These are phyloP conservation scores for Microbotryum saponariae DNA, from an alignment of 1,284 basidiomycete genomes.

Conservation along the genomic window DNA sequence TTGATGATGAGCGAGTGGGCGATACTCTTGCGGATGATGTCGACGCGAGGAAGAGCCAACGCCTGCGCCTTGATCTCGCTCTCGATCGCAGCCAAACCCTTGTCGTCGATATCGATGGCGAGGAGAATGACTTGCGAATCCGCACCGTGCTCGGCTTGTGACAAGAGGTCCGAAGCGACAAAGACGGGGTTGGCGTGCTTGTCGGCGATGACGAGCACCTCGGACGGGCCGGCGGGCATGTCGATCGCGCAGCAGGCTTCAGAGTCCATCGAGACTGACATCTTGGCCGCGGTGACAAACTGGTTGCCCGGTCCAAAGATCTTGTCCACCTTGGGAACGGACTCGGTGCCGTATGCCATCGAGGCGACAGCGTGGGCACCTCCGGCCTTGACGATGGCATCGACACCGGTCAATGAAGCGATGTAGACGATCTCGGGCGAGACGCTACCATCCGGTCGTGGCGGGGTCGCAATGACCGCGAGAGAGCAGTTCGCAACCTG, in stretches of 20 bases:
- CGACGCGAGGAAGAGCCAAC: slow-evolving; percentile 72
- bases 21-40: slow-evolving; percentile 84
- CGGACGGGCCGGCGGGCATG: slow-evolving; percentile 97
- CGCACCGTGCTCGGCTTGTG: slow-evolving; percentile 95
- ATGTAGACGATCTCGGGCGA: slow-evolving; percentile 94
- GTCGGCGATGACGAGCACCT: slow-evolving; percentile 93
- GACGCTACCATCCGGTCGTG: slow-evolving; percentile 78
- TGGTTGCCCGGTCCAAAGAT: slow-evolving; percentile 99
- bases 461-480: slow-evolving; percentile 91
- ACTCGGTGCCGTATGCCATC: slow-evolving; percentile 90
- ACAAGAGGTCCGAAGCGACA: slow-evolving; percentile 91
- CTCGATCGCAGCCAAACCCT: slow-evolving; percentile 67
- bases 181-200: slow-evolving; percentile 75
- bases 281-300: slow-evolving; percentile 99
- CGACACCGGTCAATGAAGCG: slow-evolving; percentile 76
- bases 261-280: slow-evolving; percentile 70
- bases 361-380: slow-evolving; percentile 97
- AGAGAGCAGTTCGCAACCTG: slow-evolving; percentile 93
- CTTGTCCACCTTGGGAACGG: slow-evolving; percentile 98
- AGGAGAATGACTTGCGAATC: slow-evolving; percentile 97
- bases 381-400: slow-evolving; percentile 82
- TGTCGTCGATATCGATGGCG: slow-evolving; percentile 59
- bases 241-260: slow-evolving; percentile 94
- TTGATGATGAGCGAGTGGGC: slow-evolving; percentile 85
- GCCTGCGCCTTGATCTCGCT: slow-evolving; percentile 82